Evolutionary conservation across 148 eudicot species (phyloP).

Genomic region (Dianthus caryophyllus): DNA sequence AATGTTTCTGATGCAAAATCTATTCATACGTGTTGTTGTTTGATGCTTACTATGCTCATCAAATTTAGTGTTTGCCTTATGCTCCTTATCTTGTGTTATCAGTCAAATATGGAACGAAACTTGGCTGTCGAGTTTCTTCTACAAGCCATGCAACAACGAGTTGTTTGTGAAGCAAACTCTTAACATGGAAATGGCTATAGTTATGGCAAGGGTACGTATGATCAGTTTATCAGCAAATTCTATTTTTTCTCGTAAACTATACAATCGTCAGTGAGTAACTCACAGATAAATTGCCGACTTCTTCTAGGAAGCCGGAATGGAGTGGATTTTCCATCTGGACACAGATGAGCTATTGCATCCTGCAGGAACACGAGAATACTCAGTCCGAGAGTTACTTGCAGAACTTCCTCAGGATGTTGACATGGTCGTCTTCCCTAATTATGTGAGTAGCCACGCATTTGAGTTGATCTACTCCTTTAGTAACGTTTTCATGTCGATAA

Average conservation of each 20-base stretch:
- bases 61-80: background rate
- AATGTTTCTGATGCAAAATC: background rate
- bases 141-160: conserved; percentile 82
- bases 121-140: conserved; percentile 60
- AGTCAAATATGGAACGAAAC: conserved; percentile 85
- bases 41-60: background rate
- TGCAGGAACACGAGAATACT: conserved; percentile 61
- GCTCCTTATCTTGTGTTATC: conserved; percentile 8
- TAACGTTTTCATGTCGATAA: background rate
- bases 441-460: conserved; percentile 40
- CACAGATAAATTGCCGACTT: conserved; percentile 11
- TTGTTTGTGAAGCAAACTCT: conserved; percentile 80
- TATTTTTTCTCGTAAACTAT: background rate
- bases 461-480: too few relatives aligned
- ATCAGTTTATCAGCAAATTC: background rate
- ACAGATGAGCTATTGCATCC: conserved; percentile 86
- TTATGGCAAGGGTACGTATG: conserved; percentile 67
- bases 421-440: conserved; percentile 57
- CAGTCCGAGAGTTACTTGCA: conserved; percentile 49
- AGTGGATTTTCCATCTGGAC: conserved; percentile 89
- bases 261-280: background rate
- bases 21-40: background rate
- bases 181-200: conserved; percentile 86
- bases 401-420: conserved; percentile 58
- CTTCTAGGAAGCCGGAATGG: conserved; percentile 59